phyloP scores from a whole-genome alignment of 345 rosid genomes.

The Pugionium dolabratum region DNA sequence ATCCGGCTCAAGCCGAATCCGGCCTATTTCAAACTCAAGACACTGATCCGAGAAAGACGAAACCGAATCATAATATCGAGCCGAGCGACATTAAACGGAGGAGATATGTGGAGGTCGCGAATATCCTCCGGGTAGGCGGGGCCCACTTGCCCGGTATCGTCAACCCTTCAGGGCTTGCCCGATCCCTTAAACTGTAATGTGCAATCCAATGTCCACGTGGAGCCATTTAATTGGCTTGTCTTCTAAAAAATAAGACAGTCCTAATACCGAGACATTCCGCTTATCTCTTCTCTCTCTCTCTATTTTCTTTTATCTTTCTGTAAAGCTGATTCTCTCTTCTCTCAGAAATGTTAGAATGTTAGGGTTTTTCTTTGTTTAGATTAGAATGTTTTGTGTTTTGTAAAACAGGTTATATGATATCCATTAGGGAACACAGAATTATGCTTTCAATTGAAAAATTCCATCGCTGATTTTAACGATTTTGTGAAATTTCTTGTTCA shows the following conservation, averaged over 20 bases:
- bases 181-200: slow-evolving; percentile 55
- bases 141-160: slow-evolving; percentile 72
- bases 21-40: slow-evolving; percentile 24
- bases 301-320: not conserved
- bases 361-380: not conserved
- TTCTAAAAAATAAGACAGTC: slow-evolving; percentile 2
- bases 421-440: not conserved
- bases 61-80: slow-evolving; percentile 45
- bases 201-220: slow-evolving; percentile 41
- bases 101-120: slow-evolving; percentile 72
- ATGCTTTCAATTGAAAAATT: not conserved
- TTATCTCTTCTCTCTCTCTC: not conserved
- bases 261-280: slow-evolving; percentile 9
- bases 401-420: slow-evolving; percentile 25
- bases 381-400: slow-evolving; percentile 15
- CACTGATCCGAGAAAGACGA: slow-evolving; percentile 27
- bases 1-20: slow-evolving; percentile 41
- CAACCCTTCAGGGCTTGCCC: slow-evolving; percentile 82
- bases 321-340: slow-evolving; percentile 26
- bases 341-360: slow-evolving; percentile 19
- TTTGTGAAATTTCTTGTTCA: not conserved
- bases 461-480: not conserved
- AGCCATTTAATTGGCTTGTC: slow-evolving; percentile 34
- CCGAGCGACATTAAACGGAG: slow-evolving; percentile 38
- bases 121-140: slow-evolving; percentile 63